Evolutionary conservation across 2,329 filamentous ascomycete genomes (phyloP).

Genomic region (Aspergillus viridinutans): DNA sequence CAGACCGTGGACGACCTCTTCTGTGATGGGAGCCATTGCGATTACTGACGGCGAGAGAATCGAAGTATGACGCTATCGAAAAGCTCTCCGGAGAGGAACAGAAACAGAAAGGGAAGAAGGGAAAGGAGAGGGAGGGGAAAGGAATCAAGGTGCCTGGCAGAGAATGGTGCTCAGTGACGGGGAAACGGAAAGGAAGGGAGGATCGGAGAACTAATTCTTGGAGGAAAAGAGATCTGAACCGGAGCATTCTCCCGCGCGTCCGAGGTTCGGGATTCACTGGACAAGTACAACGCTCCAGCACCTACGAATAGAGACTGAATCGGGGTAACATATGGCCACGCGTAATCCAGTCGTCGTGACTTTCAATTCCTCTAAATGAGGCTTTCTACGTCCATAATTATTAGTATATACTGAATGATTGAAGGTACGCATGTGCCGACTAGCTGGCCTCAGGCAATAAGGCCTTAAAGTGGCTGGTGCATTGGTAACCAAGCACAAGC

Average conservation of each 20-base stretch:
- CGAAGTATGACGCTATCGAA: constrained; percentile 16
- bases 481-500: neutral
- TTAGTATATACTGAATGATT: neutral
- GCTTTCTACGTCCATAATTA: neutral
- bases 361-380: neutral
- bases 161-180: constrained; percentile 15
- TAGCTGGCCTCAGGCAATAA: constrained; percentile 11
- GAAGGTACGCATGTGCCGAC: neutral
- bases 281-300: neutral
- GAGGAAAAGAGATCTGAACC: constrained; percentile 16
- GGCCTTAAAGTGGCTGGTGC: neutral
- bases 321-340: neutral
- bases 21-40: constrained; percentile 83
- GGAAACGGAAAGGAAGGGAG: constrained; percentile 24
- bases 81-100: constrained; percentile 15
- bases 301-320: neutral
- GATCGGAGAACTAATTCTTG: constrained; percentile 14
- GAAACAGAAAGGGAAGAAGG: constrained; percentile 13
- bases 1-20: constrained; percentile 73
- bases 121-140: constrained; percentile 13
- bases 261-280: constrained; percentile 26
- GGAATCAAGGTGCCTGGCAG: neutral
- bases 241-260: constrained; percentile 22
- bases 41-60: constrained; percentile 19
- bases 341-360: neutral